phyloP scores from a whole-genome alignment of 1,139 yeast species.

The Pichia sp. region DNA sequence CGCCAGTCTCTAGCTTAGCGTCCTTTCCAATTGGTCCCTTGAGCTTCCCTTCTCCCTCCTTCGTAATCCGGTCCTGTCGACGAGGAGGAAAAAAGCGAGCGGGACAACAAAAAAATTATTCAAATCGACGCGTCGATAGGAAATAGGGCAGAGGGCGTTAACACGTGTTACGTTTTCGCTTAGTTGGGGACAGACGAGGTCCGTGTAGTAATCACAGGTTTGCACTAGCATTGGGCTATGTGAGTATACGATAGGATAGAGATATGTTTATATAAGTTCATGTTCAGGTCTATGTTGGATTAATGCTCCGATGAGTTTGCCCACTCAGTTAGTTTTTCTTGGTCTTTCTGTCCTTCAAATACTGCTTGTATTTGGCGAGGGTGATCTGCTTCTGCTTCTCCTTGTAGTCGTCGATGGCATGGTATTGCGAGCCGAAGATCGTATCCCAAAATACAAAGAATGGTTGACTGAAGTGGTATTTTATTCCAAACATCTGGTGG shows the following conservation, averaged over 20 bases:
- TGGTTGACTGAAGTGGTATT: slow-evolving; percentile 93
- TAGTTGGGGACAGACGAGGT: too few species aligned
- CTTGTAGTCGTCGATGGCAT: slow-evolving; percentile 58
- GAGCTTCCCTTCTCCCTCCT: background rate
- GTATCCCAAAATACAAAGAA: slow-evolving; percentile 93
- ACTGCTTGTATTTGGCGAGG: slow-evolving; percentile 57
- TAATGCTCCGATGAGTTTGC: background rate
- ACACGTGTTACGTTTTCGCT: too few species aligned
- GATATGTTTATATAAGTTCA: background rate
- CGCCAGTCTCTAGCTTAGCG: background rate
- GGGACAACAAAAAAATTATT: background rate
- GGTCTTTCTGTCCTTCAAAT: slow-evolving; percentile 44
- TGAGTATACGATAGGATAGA: background rate
- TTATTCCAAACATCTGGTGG: slow-evolving; percentile 94
- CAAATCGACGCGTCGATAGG: slow-evolving; percentile 5
- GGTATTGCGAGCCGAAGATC: slow-evolving; percentile 65
- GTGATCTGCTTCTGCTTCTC: slow-evolving; percentile 56
- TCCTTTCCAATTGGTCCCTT: background rate
- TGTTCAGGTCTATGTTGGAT: background rate
- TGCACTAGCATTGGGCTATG: too few species aligned
- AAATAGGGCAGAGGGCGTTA: too few species aligned
- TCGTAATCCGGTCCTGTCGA: slow-evolving; percentile 2
- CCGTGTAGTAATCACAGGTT: too few species aligned
- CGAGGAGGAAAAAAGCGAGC: background rate
- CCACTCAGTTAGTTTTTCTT: slow-evolving; percentile 11